A percentile compares a stretch with the other conserved stretches of the same genome.
Evolutionary conservation across 2,329 filamentous ascomycete species (phyloP).

Genomic region (Stagonosporopsis cucurbitacearum): DNA sequence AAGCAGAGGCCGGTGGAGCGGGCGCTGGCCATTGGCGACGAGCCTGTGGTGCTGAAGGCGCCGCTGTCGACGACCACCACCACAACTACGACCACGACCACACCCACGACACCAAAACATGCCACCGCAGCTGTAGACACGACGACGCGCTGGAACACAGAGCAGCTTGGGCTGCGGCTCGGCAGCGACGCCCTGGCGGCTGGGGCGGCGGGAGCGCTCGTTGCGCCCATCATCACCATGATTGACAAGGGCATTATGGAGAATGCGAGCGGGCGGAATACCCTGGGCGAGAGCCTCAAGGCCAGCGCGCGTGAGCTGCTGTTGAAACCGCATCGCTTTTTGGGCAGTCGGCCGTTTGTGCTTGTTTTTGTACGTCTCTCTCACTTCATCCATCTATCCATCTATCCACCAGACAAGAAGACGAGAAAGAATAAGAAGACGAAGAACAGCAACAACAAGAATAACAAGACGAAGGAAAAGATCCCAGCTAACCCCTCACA

Average conservation of each 20-base stretch:
- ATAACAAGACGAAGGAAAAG: too few relatives aligned
- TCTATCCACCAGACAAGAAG: too few relatives aligned
- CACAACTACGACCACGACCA: background rate
- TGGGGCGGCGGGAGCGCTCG: conserved; percentile 72
- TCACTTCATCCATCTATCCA: background rate
- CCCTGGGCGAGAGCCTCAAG: conserved; percentile 66
- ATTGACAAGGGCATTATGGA: conserved; percentile 85
- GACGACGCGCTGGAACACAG: conserved; percentile 70
- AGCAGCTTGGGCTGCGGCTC: conserved; percentile 70
- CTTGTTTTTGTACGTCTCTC: conserved; percentile 61
- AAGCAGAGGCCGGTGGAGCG: conserved; percentile 6
- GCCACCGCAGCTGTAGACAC: background rate
- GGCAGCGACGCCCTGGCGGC: conserved; percentile 73
- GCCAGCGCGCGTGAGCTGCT: conserved; percentile 64
- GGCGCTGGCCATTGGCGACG: conserved; percentile 3
- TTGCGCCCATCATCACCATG: conserved; percentile 84
- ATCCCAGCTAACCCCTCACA: conserved; percentile 24
- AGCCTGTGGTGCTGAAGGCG: conserved; percentile 7
- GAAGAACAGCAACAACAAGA: too few relatives aligned
- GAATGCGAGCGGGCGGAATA: conserved; percentile 74
- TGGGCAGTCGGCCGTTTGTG: conserved; percentile 70
- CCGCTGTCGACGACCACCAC: background rate
- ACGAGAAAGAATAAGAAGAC: too few relatives aligned
- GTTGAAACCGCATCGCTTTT: conserved; percentile 64
- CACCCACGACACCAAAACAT: background rate